Conservation (phyloP, 306 rosid species). For the Prunus armeniaca region DNA sequence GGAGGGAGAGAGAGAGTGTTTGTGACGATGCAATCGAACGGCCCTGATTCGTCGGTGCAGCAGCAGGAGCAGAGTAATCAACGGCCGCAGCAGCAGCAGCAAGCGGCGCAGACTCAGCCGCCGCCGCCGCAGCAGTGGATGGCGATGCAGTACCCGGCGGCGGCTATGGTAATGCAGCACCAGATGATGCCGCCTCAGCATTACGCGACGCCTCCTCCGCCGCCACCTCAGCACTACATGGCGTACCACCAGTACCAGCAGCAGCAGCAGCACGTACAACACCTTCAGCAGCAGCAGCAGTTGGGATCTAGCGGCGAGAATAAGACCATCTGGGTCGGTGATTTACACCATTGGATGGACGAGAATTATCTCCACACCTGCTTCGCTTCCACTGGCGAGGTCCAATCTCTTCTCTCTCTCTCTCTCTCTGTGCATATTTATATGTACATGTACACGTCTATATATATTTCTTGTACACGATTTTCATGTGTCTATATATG, state of each 20-base stretch:
- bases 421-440: background rate
- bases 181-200: conserved; percentile 89
- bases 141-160: conserved; percentile 82
- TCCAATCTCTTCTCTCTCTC: background rate
- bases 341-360: conserved; percentile 94
- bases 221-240: conserved; percentile 56
- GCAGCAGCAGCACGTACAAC: conserved; percentile 49
- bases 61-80: conserved; percentile 36
- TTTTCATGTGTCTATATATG: background rate
- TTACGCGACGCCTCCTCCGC: conserved; percentile 48
- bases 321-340: conserved; percentile 90
- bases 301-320: conserved; percentile 69
- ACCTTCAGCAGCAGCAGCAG: conserved; percentile 31
- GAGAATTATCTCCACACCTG: conserved; percentile 83
- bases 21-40: conserved; percentile 70
- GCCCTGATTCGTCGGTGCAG: conserved; percentile 65
- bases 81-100: conserved; percentile 15
- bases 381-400: conserved; percentile 74
- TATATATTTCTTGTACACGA: background rate
- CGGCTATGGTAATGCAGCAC: conserved; percentile 96
- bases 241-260: conserved; percentile 73
- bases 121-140: conserved; percentile 59
- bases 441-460: background rate
- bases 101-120: conserved; percentile 10
- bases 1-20: conserved; percentile 2